phyloP scores from a whole-genome alignment of 495 filamentous ascomycete species.

The Cryomyces minteri region DNA sequence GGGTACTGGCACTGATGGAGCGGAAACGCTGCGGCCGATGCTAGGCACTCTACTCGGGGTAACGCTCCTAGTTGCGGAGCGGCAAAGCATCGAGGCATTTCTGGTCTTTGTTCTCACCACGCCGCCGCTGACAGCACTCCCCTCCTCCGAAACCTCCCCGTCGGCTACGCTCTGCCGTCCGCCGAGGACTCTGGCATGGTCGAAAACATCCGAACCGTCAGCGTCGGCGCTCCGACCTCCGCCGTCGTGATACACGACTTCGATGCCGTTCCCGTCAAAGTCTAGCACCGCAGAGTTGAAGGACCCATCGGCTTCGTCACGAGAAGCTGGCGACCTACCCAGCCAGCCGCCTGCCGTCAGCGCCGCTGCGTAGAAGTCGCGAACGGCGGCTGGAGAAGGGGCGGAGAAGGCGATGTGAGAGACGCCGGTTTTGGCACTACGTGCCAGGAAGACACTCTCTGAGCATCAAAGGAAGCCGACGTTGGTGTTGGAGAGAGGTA shows the following conservation, averaged over 20 bases:
- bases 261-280: constrained; percentile 41
- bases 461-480: background rate
- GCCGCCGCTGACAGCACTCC: constrained; percentile 9
- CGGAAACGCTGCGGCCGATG: constrained; percentile 8
- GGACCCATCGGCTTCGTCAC: constrained; percentile 31
- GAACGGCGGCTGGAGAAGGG: constrained; percentile 30
- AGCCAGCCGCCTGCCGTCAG: constrained; percentile 38
- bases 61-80: background rate
- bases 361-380: constrained; percentile 39
- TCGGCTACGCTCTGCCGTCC: constrained; percentile 14
- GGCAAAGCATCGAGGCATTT: background rate
- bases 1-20: constrained; percentile 9
- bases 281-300: constrained; percentile 44
- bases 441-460: background rate
- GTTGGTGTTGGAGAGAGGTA: background rate
- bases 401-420: constrained; percentile 42
- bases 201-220: background rate
- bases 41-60: constrained; percentile 6
- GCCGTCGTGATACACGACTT: constrained; percentile 29
- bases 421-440: constrained; percentile 28
- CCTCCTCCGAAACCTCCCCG: constrained; percentile 7
- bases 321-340: constrained; percentile 33
- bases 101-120: background rate
- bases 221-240: constrained; percentile 1
- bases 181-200: constrained; percentile 16